Percentiles rank a stretch among this genome's conserved stretches.
Evolutionary conservation across 352 stramenopile species (phyloP).

Genomic region (Phytophthora uliginosa): DNA sequence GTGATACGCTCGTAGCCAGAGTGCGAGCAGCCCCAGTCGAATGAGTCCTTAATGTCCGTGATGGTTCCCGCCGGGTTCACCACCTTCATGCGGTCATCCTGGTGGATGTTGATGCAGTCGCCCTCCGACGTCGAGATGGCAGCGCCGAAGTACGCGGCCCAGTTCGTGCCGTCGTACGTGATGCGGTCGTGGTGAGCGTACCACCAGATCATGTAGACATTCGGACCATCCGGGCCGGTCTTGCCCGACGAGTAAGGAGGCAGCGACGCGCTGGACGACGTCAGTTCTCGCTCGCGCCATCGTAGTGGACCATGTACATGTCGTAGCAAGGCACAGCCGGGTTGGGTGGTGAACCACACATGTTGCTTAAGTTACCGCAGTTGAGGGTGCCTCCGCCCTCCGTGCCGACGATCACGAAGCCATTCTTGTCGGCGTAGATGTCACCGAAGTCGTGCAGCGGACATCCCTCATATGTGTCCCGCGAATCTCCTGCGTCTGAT

Average conservation of each 20-base stretch:
- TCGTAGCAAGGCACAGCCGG: too few species aligned
- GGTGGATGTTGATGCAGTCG: constrained; percentile 73
- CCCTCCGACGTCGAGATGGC: constrained; percentile 51
- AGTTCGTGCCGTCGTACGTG: constrained; percentile 59
- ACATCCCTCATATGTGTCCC: too few species aligned
- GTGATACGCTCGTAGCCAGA: constrained; percentile 4
- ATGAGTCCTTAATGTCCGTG: constrained; percentile 41
- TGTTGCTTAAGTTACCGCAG: too few species aligned
- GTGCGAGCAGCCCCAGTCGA: constrained; percentile 58
- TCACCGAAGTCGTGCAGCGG: too few species aligned
- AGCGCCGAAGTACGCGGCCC: constrained; percentile 60
- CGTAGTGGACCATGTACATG: constrained; percentile 34
- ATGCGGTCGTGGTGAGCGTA: constrained; percentile 67
- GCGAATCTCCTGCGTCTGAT: too few species aligned
- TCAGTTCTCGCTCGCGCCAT: constrained; percentile 51
- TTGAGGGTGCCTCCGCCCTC: too few species aligned
- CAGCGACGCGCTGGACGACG: constrained; percentile 50
- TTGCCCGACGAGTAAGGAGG: constrained; percentile 54
- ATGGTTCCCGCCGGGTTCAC: constrained; percentile 40
- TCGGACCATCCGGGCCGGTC: constrained; percentile 38
- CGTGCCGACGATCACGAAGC: too few species aligned
- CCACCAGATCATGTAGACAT: constrained; percentile 74
- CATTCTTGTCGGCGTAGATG: too few species aligned
- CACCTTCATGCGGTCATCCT: constrained; percentile 68
- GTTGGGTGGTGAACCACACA: too few species aligned